These are phyloP conservation scores for Neonectria faginata DNA, from an alignment of 2,329 filamentous ascomycete species.

Conservation along the genomic window DNA sequence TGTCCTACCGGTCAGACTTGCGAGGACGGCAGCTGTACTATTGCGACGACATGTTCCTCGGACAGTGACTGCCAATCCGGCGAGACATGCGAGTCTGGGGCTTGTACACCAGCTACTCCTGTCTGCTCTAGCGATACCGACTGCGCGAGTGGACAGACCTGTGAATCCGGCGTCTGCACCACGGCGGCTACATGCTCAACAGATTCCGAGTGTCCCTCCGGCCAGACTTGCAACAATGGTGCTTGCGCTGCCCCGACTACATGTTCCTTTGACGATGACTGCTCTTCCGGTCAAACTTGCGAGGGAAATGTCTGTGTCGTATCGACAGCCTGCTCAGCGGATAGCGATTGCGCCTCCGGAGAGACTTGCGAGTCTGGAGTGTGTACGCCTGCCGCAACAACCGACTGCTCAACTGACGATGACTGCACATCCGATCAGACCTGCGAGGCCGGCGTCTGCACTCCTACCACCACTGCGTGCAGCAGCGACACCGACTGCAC, in stretches of 20 bases:
- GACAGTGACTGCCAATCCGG: background rate
- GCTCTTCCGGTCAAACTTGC: constrained; percentile 8
- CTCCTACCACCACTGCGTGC: too few species aligned
- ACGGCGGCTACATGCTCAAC: background rate
- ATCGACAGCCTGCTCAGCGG: background rate
- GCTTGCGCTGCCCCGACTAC: background rate
- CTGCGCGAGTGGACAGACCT: constrained; percentile 14
- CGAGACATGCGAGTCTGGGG: background rate
- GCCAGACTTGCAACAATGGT: background rate
- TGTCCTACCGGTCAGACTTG: background rate
- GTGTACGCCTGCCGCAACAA: background rate
- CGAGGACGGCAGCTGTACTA: background rate
- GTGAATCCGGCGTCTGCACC: constrained; percentile 3
- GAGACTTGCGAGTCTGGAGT: background rate
- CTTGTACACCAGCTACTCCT: background rate
- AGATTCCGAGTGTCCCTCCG: background rate
- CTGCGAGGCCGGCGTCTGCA: too few species aligned
- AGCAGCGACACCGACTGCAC: background rate
- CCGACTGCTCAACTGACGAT: background rate
- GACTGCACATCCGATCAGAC: too few species aligned
- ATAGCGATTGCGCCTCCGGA: background rate
- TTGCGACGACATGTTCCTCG: background rate
- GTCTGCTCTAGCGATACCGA: background rate
- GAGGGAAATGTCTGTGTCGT: constrained; percentile 4
- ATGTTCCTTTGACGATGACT: constrained; percentile 4